These are phyloP conservation scores for Jacaranda mimosifolia DNA, from an alignment of 257 asterid genomes.

Conservation along the genomic window DNA sequence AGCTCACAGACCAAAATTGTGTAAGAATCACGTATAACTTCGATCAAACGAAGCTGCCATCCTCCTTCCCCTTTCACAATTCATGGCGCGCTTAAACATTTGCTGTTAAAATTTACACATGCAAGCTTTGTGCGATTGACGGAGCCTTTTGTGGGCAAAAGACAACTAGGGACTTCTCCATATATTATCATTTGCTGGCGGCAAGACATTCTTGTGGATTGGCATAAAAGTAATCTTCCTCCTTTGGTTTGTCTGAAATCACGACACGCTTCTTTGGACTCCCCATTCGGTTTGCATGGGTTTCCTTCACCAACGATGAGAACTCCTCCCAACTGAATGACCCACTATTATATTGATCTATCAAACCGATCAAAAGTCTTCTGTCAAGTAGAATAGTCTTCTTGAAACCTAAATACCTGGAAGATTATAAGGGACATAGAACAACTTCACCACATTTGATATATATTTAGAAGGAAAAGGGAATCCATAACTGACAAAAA, in stretches of 20 bases:
- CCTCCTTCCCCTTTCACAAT: neutral
- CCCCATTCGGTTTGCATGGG: conserved; percentile 61
- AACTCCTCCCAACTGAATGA: conserved; percentile 66
- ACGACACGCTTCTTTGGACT: conserved; percentile 47
- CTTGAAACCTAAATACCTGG: conserved; percentile 67
- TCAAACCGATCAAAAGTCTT: conserved; percentile 55
- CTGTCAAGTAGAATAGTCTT: conserved; percentile 64
- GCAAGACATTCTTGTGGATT: conserved; percentile 76
- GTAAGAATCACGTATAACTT: conserved; percentile 32
- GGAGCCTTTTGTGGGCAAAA: neutral
- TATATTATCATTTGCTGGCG: conserved; percentile 26
- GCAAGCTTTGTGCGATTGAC: conserved; percentile 35
- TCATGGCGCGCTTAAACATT: neutral
- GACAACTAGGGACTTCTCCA: neutral
- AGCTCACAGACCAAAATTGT: conserved; percentile 32
- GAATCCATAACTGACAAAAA: no score
- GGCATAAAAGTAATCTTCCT: conserved; percentile 76
- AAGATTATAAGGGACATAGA: neutral
- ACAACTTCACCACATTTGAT: neutral
- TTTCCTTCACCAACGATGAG: conserved; percentile 55
- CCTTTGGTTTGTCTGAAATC: conserved; percentile 62
- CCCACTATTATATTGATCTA: conserved; percentile 50
- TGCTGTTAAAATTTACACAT: conserved; percentile 16
- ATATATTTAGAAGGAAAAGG: neutral
- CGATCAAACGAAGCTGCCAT: neutral